Base-by-base conservation (phyloP, 306 rosid species). In the Casuarina equisetifolia region DNA sequence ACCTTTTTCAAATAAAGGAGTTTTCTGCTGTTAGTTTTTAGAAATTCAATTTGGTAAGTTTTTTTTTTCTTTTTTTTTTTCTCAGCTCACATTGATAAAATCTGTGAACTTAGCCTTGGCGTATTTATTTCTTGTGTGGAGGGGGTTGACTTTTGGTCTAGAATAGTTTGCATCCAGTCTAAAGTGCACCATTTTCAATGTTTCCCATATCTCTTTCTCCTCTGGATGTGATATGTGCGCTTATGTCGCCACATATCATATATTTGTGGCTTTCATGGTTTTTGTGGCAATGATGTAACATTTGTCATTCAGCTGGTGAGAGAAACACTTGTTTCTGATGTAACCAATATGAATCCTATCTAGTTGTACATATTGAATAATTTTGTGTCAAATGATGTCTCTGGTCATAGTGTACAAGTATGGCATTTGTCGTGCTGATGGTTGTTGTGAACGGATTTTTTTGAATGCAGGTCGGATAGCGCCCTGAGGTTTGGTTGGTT, bases 401-500 rank as follows among this genome's bases (percentile, higher is more conserved):
- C n/a, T 5, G 17, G 70, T 70, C 57, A 70, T 46, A 15, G 40
- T 38, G 25, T 20, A 19, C 2, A 39, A 35, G 9, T 15, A 36
- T 45, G 9, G 11, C 55, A 11, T 8, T 20, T 2, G 16, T 72
- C 38, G 79, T 78, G 76, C 76, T 82, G 69, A 72, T 76, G 73
- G 67, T 40, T 78, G 20, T 67, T 53, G 35, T 11, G n/a, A 66
- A 42, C n/a, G 5, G 36, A 25, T 40, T 19, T 58, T 20, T 73
- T 82, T 85, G 50, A 48, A 79, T 89, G 86, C 94, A 95, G 99
- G 91, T 92, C 99, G 2, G 97, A 95, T 80, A 95, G 99, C 86
- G 99, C 99, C 25, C 59, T 95, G 81, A 95, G 89, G 89, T 95
- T 95, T 66, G 52, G 97, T 75, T 92, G 99, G 99, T 95, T 95